These are phyloP conservation scores for Verticillium klebahnii DNA, from an alignment of 2,329 filamentous ascomycete genomes.

Conservation along the genomic window DNA sequence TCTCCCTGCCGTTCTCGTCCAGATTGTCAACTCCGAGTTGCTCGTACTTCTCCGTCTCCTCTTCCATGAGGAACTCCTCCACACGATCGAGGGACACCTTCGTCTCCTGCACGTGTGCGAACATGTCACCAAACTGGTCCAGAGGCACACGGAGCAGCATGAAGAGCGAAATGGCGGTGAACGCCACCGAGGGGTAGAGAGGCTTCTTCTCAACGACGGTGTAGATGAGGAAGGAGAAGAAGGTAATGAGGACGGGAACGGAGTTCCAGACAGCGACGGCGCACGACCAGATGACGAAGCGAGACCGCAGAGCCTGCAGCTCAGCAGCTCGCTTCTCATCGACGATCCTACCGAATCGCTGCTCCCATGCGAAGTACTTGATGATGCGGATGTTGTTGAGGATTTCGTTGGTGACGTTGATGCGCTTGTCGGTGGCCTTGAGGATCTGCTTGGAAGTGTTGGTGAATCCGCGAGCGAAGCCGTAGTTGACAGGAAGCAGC, in stretches of 20 bases:
- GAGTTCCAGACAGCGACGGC: conserved; percentile 97
- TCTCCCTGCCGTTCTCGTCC: conserved; percentile 62
- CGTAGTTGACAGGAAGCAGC: conserved; percentile 85
- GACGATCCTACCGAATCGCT: conserved; percentile 79
- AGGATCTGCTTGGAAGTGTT: conserved; percentile 87
- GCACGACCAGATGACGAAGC: conserved; percentile 87
- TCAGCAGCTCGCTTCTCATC: conserved; percentile 83
- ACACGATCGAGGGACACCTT: conserved; percentile 97
- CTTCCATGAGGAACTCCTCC: conserved; percentile 87
- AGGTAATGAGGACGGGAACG: conserved; percentile 90
- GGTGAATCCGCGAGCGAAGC: conserved; percentile 80
- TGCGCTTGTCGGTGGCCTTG: conserved; percentile 88
- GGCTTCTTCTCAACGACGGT: conserved; percentile 86
- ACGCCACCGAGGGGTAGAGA: conserved; percentile 86
- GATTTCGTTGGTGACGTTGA: conserved; percentile 94
- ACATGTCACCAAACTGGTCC: conserved; percentile 97
- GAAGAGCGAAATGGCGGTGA: conserved; percentile 94
- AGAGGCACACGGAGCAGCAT: conserved; percentile 88
- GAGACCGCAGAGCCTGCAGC: conserved; percentile 69
- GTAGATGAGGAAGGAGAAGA: conserved; percentile 92
- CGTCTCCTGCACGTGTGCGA: conserved; percentile 94
- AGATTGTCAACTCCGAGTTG: conserved; percentile 70
- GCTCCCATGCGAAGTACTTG: conserved; percentile 99
- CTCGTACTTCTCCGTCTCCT: conserved; percentile 92
- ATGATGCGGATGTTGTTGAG: conserved; percentile 97